Percentiles rank a stretch among this genome's conserved stretches.
These are phyloP conservation scores for Capsicum rhomboideum DNA, from an alignment of 257 asterid species.

Conservation along the genomic window DNA sequence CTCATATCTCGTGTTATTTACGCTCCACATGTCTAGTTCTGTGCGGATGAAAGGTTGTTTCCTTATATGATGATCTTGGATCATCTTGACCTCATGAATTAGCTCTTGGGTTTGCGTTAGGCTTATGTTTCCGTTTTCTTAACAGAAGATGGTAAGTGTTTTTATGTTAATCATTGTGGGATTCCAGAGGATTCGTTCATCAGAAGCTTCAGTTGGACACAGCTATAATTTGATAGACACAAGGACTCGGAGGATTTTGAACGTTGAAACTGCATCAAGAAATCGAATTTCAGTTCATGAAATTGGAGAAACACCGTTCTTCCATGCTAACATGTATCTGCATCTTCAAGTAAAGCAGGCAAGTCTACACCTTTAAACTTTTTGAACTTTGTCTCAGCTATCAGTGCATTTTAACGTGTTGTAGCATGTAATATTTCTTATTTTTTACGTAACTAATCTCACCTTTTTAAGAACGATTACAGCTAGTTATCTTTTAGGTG, in stretches of 20 bases:
- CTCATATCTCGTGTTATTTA: neutral
- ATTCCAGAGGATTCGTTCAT: conserved; percentile 57
- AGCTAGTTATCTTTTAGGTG: neutral
- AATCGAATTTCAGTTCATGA: conserved; percentile 50
- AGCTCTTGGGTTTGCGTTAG: neutral
- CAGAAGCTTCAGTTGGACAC: conserved; percentile 73
- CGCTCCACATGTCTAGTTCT: neutral
- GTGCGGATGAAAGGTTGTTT: neutral
- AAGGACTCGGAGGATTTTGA: conserved; percentile 57
- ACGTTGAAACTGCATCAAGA: conserved; percentile 82
- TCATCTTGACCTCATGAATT: neutral
- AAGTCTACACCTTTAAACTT: conserved; percentile 11
- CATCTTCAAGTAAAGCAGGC: conserved; percentile 85
- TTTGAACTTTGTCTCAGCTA: neutral
- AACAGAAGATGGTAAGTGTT: neutral
- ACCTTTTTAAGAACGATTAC: neutral
- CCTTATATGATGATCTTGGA: neutral
- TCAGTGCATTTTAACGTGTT: neutral
- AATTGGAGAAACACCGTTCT: conserved; percentile 58
- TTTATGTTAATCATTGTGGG: conserved; percentile 6
- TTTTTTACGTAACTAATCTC: neutral
- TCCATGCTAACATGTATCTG: conserved; percentile 86
- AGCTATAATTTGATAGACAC: conserved; percentile 70
- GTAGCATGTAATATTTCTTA: neutral
- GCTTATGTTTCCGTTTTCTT: neutral